These are phyloP conservation scores for Gracilaria gracilis DNA, from an alignment of 23 red algal species.

Conservation along the genomic window DNA sequence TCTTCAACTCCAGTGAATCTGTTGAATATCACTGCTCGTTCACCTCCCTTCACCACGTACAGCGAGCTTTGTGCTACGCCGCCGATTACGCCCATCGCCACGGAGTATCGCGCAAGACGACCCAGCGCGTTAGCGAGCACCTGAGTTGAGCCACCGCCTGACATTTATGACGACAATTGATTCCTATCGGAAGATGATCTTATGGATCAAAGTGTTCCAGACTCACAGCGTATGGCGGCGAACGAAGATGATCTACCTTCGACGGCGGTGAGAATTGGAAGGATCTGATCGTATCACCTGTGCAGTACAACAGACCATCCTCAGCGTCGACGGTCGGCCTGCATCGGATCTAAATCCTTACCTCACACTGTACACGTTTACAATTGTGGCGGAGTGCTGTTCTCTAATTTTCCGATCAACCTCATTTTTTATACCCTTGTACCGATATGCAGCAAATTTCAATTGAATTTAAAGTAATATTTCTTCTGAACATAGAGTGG, in stretches of 20 bases:
- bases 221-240: not conserved
- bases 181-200: not conserved
- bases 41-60: slow-evolving; percentile 89
- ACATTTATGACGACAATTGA: not conserved
- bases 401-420: too few relatives aligned
- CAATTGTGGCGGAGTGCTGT: not conserved
- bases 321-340: not conserved
- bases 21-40: slow-evolving; percentile 98
- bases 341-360: not conserved
- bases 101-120: slow-evolving; percentile 70
- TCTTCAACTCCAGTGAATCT: slow-evolving; percentile 81
- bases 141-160: slow-evolving; percentile 39
- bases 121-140: slow-evolving; percentile 68
- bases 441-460: too few relatives aligned
- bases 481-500: too few relatives aligned
- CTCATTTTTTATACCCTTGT: too few relatives aligned
- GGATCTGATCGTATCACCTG: too few relatives aligned
- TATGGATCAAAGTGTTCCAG: not conserved
- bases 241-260: not conserved
- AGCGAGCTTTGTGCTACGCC: slow-evolving; percentile 52
- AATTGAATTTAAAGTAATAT: too few relatives aligned
- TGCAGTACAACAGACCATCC: too few relatives aligned
- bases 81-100: slow-evolving; percentile 69
- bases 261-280: not conserved
- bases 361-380: not conserved